These are phyloP conservation scores for Fusarium sp. DNA, from an alignment of 2,329 filamentous ascomycete genomes.

Conservation along the genomic window DNA sequence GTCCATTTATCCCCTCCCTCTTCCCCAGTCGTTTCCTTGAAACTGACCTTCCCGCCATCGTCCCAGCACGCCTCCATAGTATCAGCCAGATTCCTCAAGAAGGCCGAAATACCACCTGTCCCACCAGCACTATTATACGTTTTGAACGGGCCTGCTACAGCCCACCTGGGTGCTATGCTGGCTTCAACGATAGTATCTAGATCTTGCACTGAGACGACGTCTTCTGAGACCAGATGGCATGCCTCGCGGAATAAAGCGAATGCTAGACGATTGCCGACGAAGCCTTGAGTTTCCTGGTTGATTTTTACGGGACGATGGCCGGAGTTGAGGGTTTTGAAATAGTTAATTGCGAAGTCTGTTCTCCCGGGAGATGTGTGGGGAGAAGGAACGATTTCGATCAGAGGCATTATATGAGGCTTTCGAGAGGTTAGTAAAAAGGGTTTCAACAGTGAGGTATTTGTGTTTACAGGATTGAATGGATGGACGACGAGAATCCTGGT, in stretches of 20 bases:
- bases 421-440: neutral
- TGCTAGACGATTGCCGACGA: slow-evolving; percentile 30
- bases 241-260: slow-evolving; percentile 35
- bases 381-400: slow-evolving; percentile 35
- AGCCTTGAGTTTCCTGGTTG: slow-evolving; percentile 35
- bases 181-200: slow-evolving; percentile 45
- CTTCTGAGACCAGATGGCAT: slow-evolving; percentile 18
- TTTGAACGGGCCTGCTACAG: slow-evolving; percentile 38
- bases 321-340: slow-evolving; percentile 22
- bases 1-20: slow-evolving; percentile 13
- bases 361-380: slow-evolving; percentile 8
- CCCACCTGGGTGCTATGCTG: slow-evolving; percentile 39
- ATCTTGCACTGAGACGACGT: slow-evolving; percentile 43
- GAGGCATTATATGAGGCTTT: slow-evolving; percentile 36
- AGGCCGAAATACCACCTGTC: slow-evolving; percentile 28
- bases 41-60: slow-evolving; percentile 12
- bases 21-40: slow-evolving; percentile 6
- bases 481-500: slow-evolving; percentile 28
- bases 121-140: slow-evolving; percentile 40
- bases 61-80: slow-evolving; percentile 38
- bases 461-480: slow-evolving; percentile 32
- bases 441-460: fast-evolving
- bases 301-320: slow-evolving; percentile 32
- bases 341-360: slow-evolving; percentile 25
- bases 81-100: slow-evolving; percentile 28